Evolutionary conservation across 1,139 yeast genomes (phyloP).

Genomic region (Diutina neorugosa): DNA sequence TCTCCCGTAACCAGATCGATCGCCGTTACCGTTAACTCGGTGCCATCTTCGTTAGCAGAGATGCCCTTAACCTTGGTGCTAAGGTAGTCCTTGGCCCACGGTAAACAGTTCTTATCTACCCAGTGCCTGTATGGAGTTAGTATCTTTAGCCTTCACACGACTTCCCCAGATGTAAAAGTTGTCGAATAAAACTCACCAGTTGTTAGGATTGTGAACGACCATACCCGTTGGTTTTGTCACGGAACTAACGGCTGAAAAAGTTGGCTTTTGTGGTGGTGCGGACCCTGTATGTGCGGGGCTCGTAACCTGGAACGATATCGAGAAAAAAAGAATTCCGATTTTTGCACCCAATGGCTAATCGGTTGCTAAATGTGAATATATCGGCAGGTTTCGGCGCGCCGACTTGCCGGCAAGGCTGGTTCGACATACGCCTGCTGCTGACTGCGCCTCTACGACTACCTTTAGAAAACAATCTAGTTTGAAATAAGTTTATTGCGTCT

Average conservation of each 20-base stretch:
- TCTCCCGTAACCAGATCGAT: slow-evolving; percentile 50
- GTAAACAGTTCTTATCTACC: slow-evolving; percentile 70
- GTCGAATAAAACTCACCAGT: slow-evolving; percentile 42
- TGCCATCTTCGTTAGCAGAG: slow-evolving; percentile 20
- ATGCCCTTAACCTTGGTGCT: slow-evolving; percentile 29
- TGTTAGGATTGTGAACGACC: slow-evolving; percentile 77
- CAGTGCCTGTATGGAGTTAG: slow-evolving; percentile 52
- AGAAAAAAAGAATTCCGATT: too few relatives aligned
- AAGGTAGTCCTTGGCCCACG: slow-evolving; percentile 60
- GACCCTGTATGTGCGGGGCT: neutral
- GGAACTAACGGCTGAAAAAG: neutral
- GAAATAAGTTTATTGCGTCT: neutral
- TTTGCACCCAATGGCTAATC: neutral
- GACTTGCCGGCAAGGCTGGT: neutral
- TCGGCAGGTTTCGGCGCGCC: too few relatives aligned
- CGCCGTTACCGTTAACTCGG: slow-evolving; percentile 22
- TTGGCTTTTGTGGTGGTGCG: neutral
- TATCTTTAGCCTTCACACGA: too few relatives aligned
- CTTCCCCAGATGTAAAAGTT: too few relatives aligned
- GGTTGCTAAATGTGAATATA: neutral
- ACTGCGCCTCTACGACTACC: neutral
- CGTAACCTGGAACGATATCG: neutral
- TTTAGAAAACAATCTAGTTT: too few relatives aligned
- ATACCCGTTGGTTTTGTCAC: slow-evolving; percentile 10
- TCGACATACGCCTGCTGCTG: too few relatives aligned